A percentile compares a stretch with the other conserved stretches of the same genome.
phyloP scores from a whole-genome alignment of 108 stramenopile genomes.

The Cyclotella kingstonii region DNA sequence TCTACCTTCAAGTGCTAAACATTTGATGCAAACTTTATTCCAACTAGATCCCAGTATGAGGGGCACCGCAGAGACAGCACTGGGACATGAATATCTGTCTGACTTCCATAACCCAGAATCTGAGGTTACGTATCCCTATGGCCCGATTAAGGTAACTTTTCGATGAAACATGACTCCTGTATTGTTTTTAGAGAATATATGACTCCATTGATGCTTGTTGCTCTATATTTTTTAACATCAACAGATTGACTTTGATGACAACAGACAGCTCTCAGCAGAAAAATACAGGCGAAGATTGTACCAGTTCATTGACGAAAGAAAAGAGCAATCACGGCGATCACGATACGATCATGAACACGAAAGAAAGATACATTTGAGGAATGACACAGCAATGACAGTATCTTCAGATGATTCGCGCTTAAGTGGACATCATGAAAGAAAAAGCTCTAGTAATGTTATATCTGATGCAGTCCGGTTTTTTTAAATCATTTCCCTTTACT shows the following conservation, averaged over 20 bases:
- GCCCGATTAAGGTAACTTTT: conserved; percentile 32
- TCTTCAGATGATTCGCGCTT: background rate
- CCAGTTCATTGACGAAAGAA: conserved; percentile 18
- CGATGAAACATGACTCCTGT: background rate
- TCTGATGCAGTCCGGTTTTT: too few species aligned
- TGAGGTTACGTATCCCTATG: conserved; percentile 48
- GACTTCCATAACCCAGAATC: conserved; percentile 74
- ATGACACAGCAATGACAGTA: background rate
- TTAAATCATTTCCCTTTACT: too few species aligned
- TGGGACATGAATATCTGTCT: conserved; percentile 76
- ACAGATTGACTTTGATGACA: conserved; percentile 45
- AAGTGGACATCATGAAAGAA: too few species aligned
- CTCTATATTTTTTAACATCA: background rate
- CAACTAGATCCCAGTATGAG: conserved; percentile 74
- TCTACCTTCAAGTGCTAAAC: conserved; percentile 63
- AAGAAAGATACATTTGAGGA: background rate
- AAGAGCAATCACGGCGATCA: conserved; percentile 13
- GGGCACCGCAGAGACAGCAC: conserved; percentile 56
- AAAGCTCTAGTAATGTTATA: too few species aligned
- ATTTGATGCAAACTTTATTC: conserved; percentile 62
- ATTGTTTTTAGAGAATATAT: background rate
- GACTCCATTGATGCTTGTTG: background rate
- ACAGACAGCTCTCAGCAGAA: conserved; percentile 44
- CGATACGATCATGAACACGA: background rate
- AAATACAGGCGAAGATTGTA: conserved; percentile 49